Base-by-base conservation (phyloP, 176 grass and related monocot species). In the Hyparrhenia diplandra region DNA sequence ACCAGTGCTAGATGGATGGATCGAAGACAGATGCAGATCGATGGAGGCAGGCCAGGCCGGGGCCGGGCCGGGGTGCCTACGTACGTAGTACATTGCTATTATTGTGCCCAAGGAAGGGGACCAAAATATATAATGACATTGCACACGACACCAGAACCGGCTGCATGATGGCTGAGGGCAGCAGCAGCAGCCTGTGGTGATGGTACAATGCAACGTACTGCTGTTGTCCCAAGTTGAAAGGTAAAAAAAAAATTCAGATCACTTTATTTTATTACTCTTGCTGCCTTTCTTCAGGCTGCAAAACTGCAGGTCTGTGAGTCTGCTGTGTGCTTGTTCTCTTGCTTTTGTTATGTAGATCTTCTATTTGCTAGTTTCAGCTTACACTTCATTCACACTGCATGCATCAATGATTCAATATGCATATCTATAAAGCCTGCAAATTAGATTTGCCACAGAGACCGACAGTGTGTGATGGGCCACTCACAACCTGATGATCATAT, bases 1-100 rank as follows among this genome's bases (percentile, higher is more conserved):
- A 1, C 27, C 40, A 31, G 20, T 65, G 54, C 18, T 9, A 11
- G n/a, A 10, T 76, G 4, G 57, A 64, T 55, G 4, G 79, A 63
- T 71, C 46, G 14, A 49, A 31, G 37, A 82, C 21, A 25, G 49
- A 54, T n/a, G 51, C 51, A 57, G 54, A 57, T 58, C 73, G 49
- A 64, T 64, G 70, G 2, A 52, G 24, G 27, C 13, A 31, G 16
- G 69, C 21, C 64, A 63, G 55, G 0, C 8, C 8, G 52, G 20
- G 52, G 52, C 20, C 18, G 51, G 5, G 6, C 47, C 27, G 40
- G 6, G 45, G 68, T 78, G 75, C 82, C 35, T 69, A 85, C 71
- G 2, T 8, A 39, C 37, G 41, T 85, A 60, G 81, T 88, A 80
- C 87, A 84, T 89, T 89, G 87, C 87, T 81, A 89, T 85, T 77